Evolutionary conservation across 306 rosid genomes (phyloP).

Genomic region (Cucumis sativus): Cucumber_9930_V3 NC_026658.2:4642501-4643000

Average conservation of each 20-base stretch:
- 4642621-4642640: not conserved
- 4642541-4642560: no score
- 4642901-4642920: not conserved
- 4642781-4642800: not conserved
- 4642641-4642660: not conserved
- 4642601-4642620: not conserved
- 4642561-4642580: no score
- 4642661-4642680: not conserved
- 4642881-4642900: not conserved
- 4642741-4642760: not conserved
- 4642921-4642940: not conserved
- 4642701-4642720: not conserved
- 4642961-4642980: not conserved
- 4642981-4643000: no score
- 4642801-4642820: not conserved
- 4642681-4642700: not conserved
- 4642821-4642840: not conserved
- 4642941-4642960: not conserved
- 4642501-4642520: no score
- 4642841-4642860: not conserved
- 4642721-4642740: not conserved
- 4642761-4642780: not conserved
- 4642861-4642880: not conserved
- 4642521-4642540: no score
- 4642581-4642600: no score